Conservation (phyloP, 495 filamentous ascomycete species). For the Hypoxylon trugodes region DNA sequence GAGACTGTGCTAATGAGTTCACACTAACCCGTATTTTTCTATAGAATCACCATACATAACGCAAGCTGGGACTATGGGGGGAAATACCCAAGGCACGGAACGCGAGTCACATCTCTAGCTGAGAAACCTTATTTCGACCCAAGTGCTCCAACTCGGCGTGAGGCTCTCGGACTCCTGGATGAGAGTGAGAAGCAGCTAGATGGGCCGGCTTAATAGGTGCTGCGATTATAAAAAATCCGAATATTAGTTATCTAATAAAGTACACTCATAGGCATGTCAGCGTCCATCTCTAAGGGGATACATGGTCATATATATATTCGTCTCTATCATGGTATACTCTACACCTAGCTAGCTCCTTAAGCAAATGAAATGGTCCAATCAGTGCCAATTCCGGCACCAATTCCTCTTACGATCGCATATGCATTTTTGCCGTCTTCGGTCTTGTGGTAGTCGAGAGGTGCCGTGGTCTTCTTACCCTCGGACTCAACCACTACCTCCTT, state of each 20-base stretch:
- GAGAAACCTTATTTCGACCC: constrained; percentile 71
- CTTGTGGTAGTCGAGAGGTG: constrained; percentile 67
- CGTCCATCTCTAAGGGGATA: not conserved
- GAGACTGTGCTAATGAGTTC: constrained; percentile 1
- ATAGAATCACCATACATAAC: constrained; percentile 72
- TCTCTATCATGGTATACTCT: constrained; percentile 6
- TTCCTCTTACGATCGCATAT: constrained; percentile 83
- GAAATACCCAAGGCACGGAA: constrained; percentile 67
- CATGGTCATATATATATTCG: too few relatives aligned
- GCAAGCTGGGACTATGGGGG: constrained; percentile 74
- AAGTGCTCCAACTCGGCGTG: constrained; percentile 64
- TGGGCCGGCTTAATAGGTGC: constrained; percentile 27
- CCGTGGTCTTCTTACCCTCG: constrained; percentile 69
- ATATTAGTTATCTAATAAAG: too few relatives aligned
- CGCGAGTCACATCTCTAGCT: constrained; percentile 70
- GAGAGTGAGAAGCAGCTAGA: constrained; percentile 48
- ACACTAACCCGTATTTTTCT: not conserved
- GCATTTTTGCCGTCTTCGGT: constrained; percentile 69
- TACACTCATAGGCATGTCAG: too few relatives aligned
- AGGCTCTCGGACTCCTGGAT: constrained; percentile 62
- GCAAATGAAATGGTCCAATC: constrained; percentile 78
- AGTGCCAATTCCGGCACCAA: constrained; percentile 76
- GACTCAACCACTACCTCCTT: constrained; percentile 71
- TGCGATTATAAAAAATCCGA: too few relatives aligned
- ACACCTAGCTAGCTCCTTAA: constrained; percentile 21